Percentiles rank a stretch among this genome's conserved stretches.
Evolutionary conservation across 352 stramenopile species (phyloP).

Genomic region (Globisporangium sylvaticum): DNA sequence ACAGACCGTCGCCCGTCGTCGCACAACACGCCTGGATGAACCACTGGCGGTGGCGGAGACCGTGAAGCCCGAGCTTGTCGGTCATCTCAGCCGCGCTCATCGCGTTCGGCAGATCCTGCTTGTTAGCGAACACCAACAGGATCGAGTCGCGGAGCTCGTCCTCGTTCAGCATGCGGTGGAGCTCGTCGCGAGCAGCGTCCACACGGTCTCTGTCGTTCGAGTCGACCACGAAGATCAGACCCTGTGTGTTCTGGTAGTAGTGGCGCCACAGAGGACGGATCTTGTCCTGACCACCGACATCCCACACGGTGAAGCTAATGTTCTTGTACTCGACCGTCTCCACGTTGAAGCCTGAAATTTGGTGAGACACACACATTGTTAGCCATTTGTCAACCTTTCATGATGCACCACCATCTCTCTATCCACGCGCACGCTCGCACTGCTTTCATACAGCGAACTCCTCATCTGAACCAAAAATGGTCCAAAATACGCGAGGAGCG

Average conservation of each 20-base stretch:
- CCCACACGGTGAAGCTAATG: conserved; percentile 99
- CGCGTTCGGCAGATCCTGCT: conserved; percentile 99
- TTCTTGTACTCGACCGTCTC: conserved; percentile 99
- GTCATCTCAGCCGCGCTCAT: conserved; percentile 98
- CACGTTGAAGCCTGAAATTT: conserved; percentile 94
- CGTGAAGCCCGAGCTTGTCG: conserved; percentile 97
- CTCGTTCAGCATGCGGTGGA: conserved; percentile 98
- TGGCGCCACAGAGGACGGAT: conserved; percentile 98
- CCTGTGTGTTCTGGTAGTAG: conserved; percentile 99
- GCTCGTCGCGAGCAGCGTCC: conserved; percentile 94
- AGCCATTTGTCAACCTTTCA: too few species aligned
- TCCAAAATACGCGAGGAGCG: too few species aligned
- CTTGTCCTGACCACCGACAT: conserved; percentile 99
- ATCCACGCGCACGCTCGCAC: too few species aligned
- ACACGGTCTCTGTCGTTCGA: conserved; percentile 98
- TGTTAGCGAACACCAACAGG: conserved; percentile 98
- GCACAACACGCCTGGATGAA: conserved; percentile 99
- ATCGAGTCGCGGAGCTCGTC: conserved; percentile 97
- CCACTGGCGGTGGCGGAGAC: conserved; percentile 96
- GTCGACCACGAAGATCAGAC: conserved; percentile 99
- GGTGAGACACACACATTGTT: not conserved
- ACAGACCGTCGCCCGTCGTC: conserved; percentile 97
- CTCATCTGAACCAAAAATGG: too few species aligned
- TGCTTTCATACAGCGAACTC: too few species aligned
- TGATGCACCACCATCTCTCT: too few species aligned